Base-by-base conservation (phyloP, 164 flowering plant species). In the Akebia trifoliata region DNA sequence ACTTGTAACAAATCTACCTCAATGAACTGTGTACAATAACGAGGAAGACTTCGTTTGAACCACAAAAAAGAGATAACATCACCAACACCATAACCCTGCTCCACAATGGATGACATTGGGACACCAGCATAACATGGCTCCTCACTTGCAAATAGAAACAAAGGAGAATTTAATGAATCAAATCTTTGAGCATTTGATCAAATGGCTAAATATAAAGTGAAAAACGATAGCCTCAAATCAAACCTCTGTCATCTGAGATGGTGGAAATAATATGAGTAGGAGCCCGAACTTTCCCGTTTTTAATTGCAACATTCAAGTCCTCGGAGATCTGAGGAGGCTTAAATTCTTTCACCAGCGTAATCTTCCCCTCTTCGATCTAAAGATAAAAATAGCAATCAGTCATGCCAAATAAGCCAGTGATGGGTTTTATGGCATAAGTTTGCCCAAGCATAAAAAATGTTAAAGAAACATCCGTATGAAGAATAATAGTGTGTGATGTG, bases 191-290 rank as follows among this genome's bases (percentile, higher is more conserved):
- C 6, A 66, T 43, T 14, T 8, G 34, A 55, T 35, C 17, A 32
- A 64, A 29, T 1, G 42, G n/a, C 26, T 0, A 25, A 17, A 30
- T 9, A 20, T 36, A n/a, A 46, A 32, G 11, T 30, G n/a, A 49
- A 3, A 28, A 49, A 22, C 8, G 9, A 18, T 12, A 11, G 34
- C 32, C 31, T 22, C 15, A 25, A 51, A 42, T 9, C 44, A 25
- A 45, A 83, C 89, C 93, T 72, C 89, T 76, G 53, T 86, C 93
- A 67, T 86, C 93, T 57, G 87, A 86, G 62, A 86, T 86, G 50
- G 89, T 86, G 26, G 93, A 86, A 43, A 86, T 83, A 58, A 83
- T 86, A 64, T 86, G 89, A 65, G 93, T 86, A 35, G 89, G 93
- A 59, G 89, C 89, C 22, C 89, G 85, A 57, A 86, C 89, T 81